phyloP scores from a whole-genome alignment of 805 yeast species.

The Kodamaea jinghongensis region DNA sequence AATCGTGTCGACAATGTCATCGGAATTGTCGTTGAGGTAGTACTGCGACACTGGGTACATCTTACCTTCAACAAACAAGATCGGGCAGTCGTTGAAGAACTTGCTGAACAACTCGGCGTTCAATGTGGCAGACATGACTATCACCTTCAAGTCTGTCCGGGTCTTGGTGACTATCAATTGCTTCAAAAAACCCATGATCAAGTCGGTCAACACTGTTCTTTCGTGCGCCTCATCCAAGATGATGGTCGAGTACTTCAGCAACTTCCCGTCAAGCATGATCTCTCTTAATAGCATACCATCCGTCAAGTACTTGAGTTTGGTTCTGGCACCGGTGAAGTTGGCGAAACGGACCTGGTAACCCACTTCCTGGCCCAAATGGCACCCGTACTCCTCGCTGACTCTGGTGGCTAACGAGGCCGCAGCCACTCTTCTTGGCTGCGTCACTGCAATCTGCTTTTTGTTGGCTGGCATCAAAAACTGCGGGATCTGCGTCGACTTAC shows the following conservation, averaged over 20 bases:
- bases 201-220: conserved; percentile 87
- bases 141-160: conserved; percentile 58
- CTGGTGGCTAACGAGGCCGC: conserved; percentile 92
- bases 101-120: conserved; percentile 84
- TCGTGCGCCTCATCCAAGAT: conserved; percentile 98
- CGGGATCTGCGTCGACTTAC: conserved; percentile 96
- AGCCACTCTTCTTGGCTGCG: conserved; percentile 97
- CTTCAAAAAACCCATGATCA: conserved; percentile 85
- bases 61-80: conserved; percentile 84
- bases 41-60: conserved; percentile 77
- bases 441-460: conserved; percentile 71
- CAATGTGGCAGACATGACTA: conserved; percentile 95
- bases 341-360: conserved; percentile 95
- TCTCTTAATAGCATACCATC: conserved; percentile 98
- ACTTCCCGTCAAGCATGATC: conserved; percentile 66
- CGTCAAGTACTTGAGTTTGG: conserved; percentile 81
- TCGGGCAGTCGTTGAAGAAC: conserved; percentile 79
- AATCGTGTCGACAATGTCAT: conserved; percentile 80
- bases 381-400: conserved; percentile 86
- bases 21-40: conserved; percentile 62
- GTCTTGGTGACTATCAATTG: conserved; percentile 50
- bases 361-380: conserved; percentile 71
- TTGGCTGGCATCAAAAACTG: conserved; percentile 69
- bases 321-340: conserved; percentile 54
- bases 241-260: conserved; percentile 68